A percentile compares a stretch with the other conserved stretches of the same genome.
phyloP scores from a whole-genome alignment of 75 land plant species.

The Azolla pinnata region DNA sequence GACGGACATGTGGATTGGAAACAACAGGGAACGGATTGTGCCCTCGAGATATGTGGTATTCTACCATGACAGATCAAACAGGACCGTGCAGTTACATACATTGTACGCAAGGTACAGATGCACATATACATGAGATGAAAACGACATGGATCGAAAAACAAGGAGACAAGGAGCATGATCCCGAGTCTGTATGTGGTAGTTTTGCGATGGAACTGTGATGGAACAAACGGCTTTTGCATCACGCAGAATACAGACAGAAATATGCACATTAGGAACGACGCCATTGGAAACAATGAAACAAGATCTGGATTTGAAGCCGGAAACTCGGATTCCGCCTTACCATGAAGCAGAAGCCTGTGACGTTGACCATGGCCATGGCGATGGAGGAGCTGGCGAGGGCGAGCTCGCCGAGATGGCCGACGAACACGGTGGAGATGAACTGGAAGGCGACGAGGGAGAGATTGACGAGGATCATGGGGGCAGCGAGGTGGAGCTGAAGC shows the following conservation, averaged over 20 bases:
- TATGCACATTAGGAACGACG: not conserved
- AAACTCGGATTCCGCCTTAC: constrained; percentile 9
- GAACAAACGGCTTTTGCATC: no score
- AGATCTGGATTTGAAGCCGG: not conserved
- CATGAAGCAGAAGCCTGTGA: constrained; percentile 48
- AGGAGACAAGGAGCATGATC: not conserved
- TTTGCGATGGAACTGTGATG: no score
- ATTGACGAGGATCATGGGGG: constrained; percentile 17
- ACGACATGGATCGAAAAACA: not conserved
- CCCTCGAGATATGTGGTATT: no score
- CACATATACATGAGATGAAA: not conserved
- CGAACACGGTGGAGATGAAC: constrained; percentile 53
- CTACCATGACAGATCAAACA: no score
- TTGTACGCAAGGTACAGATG: not conserved
- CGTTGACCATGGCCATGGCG: no score
- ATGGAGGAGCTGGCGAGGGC: constrained; percentile 60
- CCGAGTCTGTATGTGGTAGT: not conserved
- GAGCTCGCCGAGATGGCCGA: constrained; percentile 65
- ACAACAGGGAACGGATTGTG: no score
- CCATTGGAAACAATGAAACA: not conserved
- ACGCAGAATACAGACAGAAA: not conserved
- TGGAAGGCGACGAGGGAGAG: constrained; percentile 7
- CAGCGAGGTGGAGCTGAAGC: constrained; percentile 12
- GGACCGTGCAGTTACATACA: not conserved
- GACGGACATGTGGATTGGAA: no score